Evolutionary conservation across 768 basidiomycete genomes (phyloP).

Genomic region (Lactifluus echinatus): DNA sequence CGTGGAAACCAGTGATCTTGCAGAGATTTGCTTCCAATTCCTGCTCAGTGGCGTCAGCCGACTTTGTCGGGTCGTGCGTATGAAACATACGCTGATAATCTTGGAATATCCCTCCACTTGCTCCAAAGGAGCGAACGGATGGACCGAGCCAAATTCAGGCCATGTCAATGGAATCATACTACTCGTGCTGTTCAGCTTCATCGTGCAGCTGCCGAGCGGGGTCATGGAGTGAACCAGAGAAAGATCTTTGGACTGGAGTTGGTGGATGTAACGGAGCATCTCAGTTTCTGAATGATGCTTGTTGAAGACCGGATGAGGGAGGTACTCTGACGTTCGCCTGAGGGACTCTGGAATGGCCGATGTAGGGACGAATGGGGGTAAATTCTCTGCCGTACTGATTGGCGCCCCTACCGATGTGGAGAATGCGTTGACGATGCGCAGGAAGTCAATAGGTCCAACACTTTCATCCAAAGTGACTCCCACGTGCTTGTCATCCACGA

Average conservation of each 20-base stretch:
- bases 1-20: constrained; percentile 92
- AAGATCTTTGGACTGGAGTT: constrained; percentile 90
- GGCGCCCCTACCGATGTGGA: constrained; percentile 50
- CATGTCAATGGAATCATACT: constrained; percentile 96
- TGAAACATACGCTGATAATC: constrained; percentile 56
- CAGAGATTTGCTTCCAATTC: constrained; percentile 89
- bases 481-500: constrained; percentile 61
- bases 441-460: constrained; percentile 63
- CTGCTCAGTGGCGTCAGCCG: constrained; percentile 30
- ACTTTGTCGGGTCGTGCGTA: neutral
- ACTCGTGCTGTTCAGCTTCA: constrained; percentile 97
- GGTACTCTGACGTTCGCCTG: constrained; percentile 56
- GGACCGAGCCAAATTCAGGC: constrained; percentile 84
- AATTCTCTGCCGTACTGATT: constrained; percentile 37
- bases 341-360: constrained; percentile 46
- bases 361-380: constrained; percentile 33
- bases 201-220: constrained; percentile 89
- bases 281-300: constrained; percentile 97
- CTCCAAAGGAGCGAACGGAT: constrained; percentile 86
- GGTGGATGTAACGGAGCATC: constrained; percentile 94
- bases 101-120: constrained; percentile 84
- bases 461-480: constrained; percentile 94
- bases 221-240: constrained; percentile 96
- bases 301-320: constrained; percentile 91
- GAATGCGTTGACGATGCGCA: constrained; percentile 76